Base-by-base conservation (phyloP, 2,329 filamentous ascomycete genomes). In the Emydomyces testavorans region DNA sequence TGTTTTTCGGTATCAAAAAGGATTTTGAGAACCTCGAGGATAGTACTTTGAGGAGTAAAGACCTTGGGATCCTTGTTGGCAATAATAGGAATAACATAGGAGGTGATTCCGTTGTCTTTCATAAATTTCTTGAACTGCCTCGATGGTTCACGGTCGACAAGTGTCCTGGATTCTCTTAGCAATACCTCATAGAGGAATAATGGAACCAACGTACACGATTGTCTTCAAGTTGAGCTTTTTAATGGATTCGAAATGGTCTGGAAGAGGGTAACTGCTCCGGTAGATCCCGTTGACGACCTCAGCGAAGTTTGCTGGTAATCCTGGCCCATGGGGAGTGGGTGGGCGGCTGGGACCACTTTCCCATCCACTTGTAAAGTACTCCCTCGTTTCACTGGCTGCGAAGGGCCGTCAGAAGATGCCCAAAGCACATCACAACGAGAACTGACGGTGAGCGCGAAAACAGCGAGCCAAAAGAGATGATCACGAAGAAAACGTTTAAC, bases 51-150 rank as follows among this genome's bases (percentile, higher is more conserved):
- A 0, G 83, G 77, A 29, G 86, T 86, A 6, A 74, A 74, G 47
- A 82, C 73, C 57, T 71, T 62, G 21, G 70, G 65, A 42, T 89
- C 88, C 65, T 95, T 94, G 55, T 93, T 94, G n/a, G 88, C 83
- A 52, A 81, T 78, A 71, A 95, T 84, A 55, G 82, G 76, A 58
- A 94, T 82, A 35, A 85, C 73, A 54, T 80, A 71, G 57, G 93
- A 86, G 37, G 74, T 74, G 58, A 94, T 90, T 52, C 73, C 73
- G 55, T 83, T 78, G 4, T 69, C 64, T 31, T 71, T 61, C 56
- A 93, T 76, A 60, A 92, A 94, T 2, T 62, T 56, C 26, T 62
- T 54, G 56, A 78, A 75, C 13, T 67, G 65, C n/a, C 67, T 60
- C 2, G 72, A 66, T 44, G 56, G 61, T 4, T 82, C 78, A 53